These are phyloP conservation scores for Colletotrichum sp. DNA, from an alignment of 2,329 filamentous ascomycete species.

Conservation along the genomic window DNA sequence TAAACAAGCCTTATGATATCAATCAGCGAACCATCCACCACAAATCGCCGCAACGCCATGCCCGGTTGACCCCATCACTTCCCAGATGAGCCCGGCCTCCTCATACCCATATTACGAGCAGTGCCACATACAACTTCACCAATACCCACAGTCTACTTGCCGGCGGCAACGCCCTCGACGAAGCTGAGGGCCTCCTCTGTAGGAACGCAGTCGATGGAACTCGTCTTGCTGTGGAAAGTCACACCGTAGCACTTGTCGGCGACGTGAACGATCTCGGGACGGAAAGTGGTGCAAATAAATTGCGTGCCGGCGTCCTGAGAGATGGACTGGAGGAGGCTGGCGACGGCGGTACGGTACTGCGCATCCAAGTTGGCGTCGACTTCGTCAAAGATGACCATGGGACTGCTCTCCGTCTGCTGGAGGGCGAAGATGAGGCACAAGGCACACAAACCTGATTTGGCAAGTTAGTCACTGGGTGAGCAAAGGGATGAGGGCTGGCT, in stretches of 20 bases:
- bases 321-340: slow-evolving; percentile 82
- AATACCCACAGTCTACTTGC: neutral
- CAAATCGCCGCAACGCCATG: slow-evolving; percentile 21
- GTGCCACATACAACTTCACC: neutral
- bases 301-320: slow-evolving; percentile 71
- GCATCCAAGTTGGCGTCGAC: slow-evolving; percentile 98
- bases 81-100: neutral
- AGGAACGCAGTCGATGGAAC: slow-evolving; percentile 88
- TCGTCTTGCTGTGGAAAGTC: slow-evolving; percentile 91
- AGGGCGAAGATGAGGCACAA: slow-evolving; percentile 99
- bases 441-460: slow-evolving; percentile 77
- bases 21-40: slow-evolving; percentile 6
- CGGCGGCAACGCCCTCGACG: slow-evolving; percentile 76
- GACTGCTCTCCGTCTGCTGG: slow-evolving; percentile 94
- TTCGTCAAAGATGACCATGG: slow-evolving; percentile 99
- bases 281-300: slow-evolving; percentile 99
- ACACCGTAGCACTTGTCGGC: slow-evolving; percentile 99
- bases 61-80: neutral
- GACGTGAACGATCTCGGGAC: slow-evolving; percentile 93
- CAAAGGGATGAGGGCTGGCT: slow-evolving; percentile 36
- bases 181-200: slow-evolving; percentile 90
- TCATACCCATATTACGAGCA: neutral
- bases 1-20: slow-evolving; percentile 15
- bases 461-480: slow-evolving; percentile 22
- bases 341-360: slow-evolving; percentile 96